Percentiles rank a stretch among this genome's conserved stretches.
Conservation (phyloP, 2,329 filamentous ascomycete species). For the Xylariaceae sp. region DNA sequence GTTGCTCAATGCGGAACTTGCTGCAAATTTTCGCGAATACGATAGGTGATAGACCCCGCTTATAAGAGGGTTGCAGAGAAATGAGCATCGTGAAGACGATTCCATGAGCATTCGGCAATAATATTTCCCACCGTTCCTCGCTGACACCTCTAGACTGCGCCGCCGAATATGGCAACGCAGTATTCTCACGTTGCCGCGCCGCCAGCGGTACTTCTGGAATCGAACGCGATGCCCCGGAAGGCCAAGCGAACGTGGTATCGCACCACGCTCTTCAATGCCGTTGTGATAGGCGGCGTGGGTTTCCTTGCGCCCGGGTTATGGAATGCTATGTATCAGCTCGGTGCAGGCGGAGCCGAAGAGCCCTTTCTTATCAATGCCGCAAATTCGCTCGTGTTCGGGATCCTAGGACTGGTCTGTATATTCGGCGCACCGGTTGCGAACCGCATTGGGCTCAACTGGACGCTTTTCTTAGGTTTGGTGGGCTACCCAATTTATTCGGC, state of each 20-base stretch:
- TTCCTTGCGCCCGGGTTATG: conserved; percentile 49
- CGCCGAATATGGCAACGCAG: too few species aligned
- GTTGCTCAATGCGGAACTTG: too few species aligned
- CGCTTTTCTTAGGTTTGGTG: conserved; percentile 31
- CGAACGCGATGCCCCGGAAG: too few species aligned
- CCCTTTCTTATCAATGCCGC: conserved; percentile 43
- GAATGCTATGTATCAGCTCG: conserved; percentile 53
- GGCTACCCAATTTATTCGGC: conserved; percentile 36
- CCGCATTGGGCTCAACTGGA: conserved; percentile 30
- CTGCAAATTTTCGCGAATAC: too few species aligned
- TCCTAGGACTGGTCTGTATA: conserved; percentile 34
- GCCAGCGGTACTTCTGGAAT: too few species aligned
- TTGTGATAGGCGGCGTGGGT: conserved; percentile 48
- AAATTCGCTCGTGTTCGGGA: conserved; percentile 34
- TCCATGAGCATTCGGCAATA: too few species aligned
- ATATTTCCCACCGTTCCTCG: too few species aligned
- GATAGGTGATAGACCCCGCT: too few species aligned
- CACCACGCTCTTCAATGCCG: conserved; percentile 50
- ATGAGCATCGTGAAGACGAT: too few species aligned
- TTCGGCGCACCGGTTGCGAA: conserved; percentile 32
- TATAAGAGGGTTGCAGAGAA: too few species aligned
- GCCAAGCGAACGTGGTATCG: conserved; percentile 50
- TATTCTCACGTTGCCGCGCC: too few species aligned
- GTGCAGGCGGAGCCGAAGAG: conserved; percentile 48
- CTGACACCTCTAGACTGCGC: too few species aligned